These are phyloP conservation scores for Drosera capensis DNA, from an alignment of 148 eudicot species.

Conservation along the genomic window DNA sequence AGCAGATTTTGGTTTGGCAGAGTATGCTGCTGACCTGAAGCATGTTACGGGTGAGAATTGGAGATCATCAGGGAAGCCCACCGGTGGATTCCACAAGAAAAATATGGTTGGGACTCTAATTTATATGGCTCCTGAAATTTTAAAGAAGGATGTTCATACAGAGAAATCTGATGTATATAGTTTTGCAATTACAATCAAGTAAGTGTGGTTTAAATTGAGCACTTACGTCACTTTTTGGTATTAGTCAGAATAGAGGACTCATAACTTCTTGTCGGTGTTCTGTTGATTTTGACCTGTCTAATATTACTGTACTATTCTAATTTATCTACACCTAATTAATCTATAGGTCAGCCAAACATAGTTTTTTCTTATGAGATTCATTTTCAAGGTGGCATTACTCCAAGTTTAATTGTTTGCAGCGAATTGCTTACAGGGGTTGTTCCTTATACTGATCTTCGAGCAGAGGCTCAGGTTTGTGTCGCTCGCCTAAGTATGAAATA, in stretches of 20 bases:
- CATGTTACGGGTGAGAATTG: constrained; percentile 49
- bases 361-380: neutral
- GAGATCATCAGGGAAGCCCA: constrained; percentile 94
- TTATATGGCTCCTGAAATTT: constrained; percentile 97
- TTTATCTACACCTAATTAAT: neutral
- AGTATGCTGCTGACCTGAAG: constrained; percentile 54
- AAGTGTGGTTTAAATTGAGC: too few species aligned
- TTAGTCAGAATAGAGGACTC: neutral
- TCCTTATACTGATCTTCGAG: constrained; percentile 91
- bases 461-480: constrained; percentile 81
- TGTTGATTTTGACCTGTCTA: too few species aligned
- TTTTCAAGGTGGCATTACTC: neutral
- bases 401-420: constrained; percentile 32
- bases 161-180: constrained; percentile 95
- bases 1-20: constrained; percentile 94
- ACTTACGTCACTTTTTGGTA: too few species aligned
- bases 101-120: constrained; percentile 96
- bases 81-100: constrained; percentile 94
- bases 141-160: constrained; percentile 69
- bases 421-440: constrained; percentile 94
- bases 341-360: neutral
- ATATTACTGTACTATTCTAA: too few species aligned
- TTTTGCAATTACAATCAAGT: constrained; percentile 83
- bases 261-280: neutral
- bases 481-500: too few species aligned